These are phyloP conservation scores for Salisapilia sapeloensis DNA, from an alignment of 352 stramenopile species.

Conservation along the genomic window DNA sequence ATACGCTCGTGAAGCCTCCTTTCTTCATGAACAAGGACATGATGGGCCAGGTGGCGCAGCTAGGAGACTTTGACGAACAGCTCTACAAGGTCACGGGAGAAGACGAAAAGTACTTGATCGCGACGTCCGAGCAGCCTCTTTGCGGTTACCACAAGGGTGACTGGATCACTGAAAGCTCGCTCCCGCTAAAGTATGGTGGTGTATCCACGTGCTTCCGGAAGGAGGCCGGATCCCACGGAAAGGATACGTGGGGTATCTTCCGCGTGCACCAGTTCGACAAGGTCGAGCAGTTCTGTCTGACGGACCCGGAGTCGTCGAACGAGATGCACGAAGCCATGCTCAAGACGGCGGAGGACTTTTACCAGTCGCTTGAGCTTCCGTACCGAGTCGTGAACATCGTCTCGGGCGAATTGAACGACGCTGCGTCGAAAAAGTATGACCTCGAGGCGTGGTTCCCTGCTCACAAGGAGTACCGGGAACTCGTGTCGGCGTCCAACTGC, in stretches of 20 bases:
- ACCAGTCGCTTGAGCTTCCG: conserved; percentile 94
- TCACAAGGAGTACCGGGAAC: conserved; percentile 96
- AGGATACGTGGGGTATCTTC: conserved; percentile 99
- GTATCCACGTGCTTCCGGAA: conserved; percentile 99
- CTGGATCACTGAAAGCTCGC: conserved; percentile 71
- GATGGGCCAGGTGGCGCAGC: conserved; percentile 96
- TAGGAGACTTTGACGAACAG: conserved; percentile 99
- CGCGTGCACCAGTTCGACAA: conserved; percentile 99
- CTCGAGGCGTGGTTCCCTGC: conserved; percentile 98
- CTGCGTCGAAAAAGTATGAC: conserved; percentile 99
- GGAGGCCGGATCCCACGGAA: conserved; percentile 95
- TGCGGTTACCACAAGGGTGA: conserved; percentile 96
- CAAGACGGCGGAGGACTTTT: conserved; percentile 92
- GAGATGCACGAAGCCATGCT: conserved; percentile 90
- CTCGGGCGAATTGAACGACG: conserved; percentile 95
- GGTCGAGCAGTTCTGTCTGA: conserved; percentile 98
- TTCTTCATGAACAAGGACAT: conserved; percentile 99
- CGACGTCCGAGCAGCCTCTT: conserved; percentile 98
- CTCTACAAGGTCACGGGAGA: conserved; percentile 98
- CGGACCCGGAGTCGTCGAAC: conserved; percentile 84
- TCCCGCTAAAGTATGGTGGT: conserved; percentile 82
- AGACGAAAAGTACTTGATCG: conserved; percentile 99
- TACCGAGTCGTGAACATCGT: conserved; percentile 99
- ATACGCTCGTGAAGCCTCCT: conserved; percentile 97
- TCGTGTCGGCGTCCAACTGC: conserved; percentile 99